A percentile compares a stretch with the other conserved stretches of the same genome.
These are phyloP conservation scores for Arthroderma sp. DNA, from an alignment of 2,329 filamentous ascomycete genomes.

Conservation along the genomic window DNA sequence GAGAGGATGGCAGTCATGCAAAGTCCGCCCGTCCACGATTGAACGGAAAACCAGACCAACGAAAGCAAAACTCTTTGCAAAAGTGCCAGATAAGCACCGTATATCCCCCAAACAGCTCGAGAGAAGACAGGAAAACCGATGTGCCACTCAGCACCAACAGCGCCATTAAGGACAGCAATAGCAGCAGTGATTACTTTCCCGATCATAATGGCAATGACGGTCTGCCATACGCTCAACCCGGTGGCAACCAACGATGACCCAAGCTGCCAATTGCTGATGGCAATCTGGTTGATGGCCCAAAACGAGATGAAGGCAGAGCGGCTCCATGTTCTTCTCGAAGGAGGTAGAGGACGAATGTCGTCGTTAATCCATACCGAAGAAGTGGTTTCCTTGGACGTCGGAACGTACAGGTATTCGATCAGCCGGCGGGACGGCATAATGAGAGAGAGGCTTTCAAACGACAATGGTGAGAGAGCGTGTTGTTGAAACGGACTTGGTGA, in stretches of 20 bases:
- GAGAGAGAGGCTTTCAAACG: neutral
- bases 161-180: conserved; percentile 25
- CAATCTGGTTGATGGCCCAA: conserved; percentile 37
- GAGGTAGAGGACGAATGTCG: conserved; percentile 38
- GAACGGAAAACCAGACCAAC: conserved; percentile 16
- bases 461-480: too few relatives aligned
- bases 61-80: conserved; percentile 29
- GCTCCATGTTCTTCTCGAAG: conserved; percentile 31
- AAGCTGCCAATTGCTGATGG: conserved; percentile 21
- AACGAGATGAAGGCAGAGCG: conserved; percentile 34
- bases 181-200: conserved; percentile 27
- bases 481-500: too few relatives aligned
- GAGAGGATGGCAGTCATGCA: conserved; percentile 17
- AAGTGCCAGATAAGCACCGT: conserved; percentile 28
- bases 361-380: conserved; percentile 29
- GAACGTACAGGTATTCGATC: conserved; percentile 1
- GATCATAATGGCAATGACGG: conserved; percentile 19
- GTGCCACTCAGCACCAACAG: conserved; percentile 30
- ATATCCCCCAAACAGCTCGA: conserved; percentile 32
- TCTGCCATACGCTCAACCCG: conserved; percentile 22
- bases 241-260: conserved; percentile 24
- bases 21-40: conserved; percentile 25
- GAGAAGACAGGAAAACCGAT: conserved; percentile 33
- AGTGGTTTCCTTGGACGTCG: conserved; percentile 1
- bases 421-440: conserved; percentile 3